A percentile compares a stretch with the other conserved stretches of the same genome.
phyloP scores from a whole-genome alignment of 768 basidiomycete genomes.

The Phylloporus sp. region DNA sequence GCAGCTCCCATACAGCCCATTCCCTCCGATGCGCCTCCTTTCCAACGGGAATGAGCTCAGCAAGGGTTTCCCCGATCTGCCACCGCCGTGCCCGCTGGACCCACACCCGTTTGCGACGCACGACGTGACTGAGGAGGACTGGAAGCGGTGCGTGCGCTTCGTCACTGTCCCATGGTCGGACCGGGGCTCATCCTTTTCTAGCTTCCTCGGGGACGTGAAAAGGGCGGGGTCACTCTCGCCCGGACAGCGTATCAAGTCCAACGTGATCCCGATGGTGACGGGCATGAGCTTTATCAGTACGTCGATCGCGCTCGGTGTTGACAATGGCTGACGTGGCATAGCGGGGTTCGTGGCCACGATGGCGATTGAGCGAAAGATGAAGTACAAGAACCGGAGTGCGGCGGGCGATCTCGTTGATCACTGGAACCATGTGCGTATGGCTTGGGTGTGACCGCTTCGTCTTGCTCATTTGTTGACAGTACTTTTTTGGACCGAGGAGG shows the following conservation, averaged over 20 bases:
- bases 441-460: not conserved
- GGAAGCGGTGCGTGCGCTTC: slow-evolving; percentile 35
- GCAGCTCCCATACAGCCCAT: slow-evolving; percentile 16
- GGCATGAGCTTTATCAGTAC: slow-evolving; percentile 26
- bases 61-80: slow-evolving; percentile 41
- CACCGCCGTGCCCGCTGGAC: slow-evolving; percentile 36
- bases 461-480: slow-evolving; percentile 23
- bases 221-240: slow-evolving; percentile 32
- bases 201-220: slow-evolving; percentile 40
- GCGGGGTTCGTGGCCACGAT: slow-evolving; percentile 17
- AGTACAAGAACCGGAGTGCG: slow-evolving; percentile 35
- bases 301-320: not conserved
- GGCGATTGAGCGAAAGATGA: slow-evolving; percentile 25
- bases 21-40: slow-evolving; percentile 30
- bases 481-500: slow-evolving; percentile 46
- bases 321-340: not conserved
- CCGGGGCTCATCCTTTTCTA: too few relatives aligned
- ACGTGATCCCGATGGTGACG: slow-evolving; percentile 29
- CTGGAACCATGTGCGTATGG: slow-evolving; percentile 45
- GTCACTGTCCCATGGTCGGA: too few relatives aligned
- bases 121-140: slow-evolving; percentile 49
- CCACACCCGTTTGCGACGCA: slow-evolving; percentile 51
- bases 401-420: slow-evolving; percentile 41
- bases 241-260: slow-evolving; percentile 32
- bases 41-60: slow-evolving; percentile 28